Evolutionary conservation across 306 rosid genomes (phyloP).

Genomic region (Lagenaria siceraria): DNA sequence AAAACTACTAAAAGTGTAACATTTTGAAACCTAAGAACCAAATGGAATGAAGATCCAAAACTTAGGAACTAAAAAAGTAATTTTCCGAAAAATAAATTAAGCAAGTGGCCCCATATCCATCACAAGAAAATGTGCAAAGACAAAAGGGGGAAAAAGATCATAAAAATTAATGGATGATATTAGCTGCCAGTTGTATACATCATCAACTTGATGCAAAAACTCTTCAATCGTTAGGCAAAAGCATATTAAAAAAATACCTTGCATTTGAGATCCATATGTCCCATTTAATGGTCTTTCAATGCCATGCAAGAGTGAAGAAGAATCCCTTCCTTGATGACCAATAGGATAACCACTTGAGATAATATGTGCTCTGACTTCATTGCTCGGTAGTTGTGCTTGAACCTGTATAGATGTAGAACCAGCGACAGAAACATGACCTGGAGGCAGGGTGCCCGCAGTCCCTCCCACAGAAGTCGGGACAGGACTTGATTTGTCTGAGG

Average conservation of each 20-base stretch:
- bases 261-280: conserved; percentile 48
- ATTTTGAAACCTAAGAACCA: too few species aligned
- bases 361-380: conserved; percentile 38
- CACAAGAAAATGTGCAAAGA: neutral
- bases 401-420: conserved; percentile 41
- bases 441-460: conserved; percentile 30
- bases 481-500: conserved; percentile 43
- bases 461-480: conserved; percentile 30
- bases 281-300: conserved; percentile 55
- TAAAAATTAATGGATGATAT: neutral
- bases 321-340: conserved; percentile 59
- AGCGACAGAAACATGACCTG: conserved; percentile 36
- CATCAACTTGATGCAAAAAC: neutral
- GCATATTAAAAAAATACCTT: conserved; percentile 29
- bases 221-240: neutral
- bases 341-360: conserved; percentile 48
- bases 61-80: too few species aligned
- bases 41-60: too few species aligned
- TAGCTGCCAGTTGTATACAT: neutral
- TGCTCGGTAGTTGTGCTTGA: conserved; percentile 26
- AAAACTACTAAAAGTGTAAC: too few species aligned
- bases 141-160: neutral
- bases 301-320: conserved; percentile 45
- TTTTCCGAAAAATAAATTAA: too few species aligned
- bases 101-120: neutral